Base-by-base conservation (phyloP, 345 rosid genomes). In the Ailanthus altissimus region DNA sequence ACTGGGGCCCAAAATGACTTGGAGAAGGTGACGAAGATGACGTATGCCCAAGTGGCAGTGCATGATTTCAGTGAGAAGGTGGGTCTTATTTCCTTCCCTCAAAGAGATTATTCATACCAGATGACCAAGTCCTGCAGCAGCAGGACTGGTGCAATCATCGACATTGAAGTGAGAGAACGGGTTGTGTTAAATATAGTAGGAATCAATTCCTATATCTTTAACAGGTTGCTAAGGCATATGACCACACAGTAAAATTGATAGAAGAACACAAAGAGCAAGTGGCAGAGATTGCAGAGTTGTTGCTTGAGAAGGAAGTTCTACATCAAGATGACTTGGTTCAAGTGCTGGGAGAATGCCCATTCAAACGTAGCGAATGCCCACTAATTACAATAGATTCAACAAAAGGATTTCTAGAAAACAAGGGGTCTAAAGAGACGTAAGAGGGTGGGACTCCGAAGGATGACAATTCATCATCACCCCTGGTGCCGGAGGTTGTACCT, bases 51-150 rank as follows among this genome's bases (percentile, higher is more conserved):
- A 68, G 87, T 89, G 11, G 84, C 92, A 8, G 88, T 86, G 0
- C 85, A 85, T 77, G 90, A 90, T 79, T 88, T 88, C 75, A 86
- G 91, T 66, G 90, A 88, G 72, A 88, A 86, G 74, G 90, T 89
- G 4, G 92, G 92, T 51, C 92, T 89, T 64, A 85, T 86, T 61
- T 89, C 89, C 38, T 89, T 89, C 65, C 90, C 90, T 32, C 88
- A 74, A 63, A 83, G 85, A 71, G 89, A 88, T 0, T 84, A 82
- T 56, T 10, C 66, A 12, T 78, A 74, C 23, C 87, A 82, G 84
- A 81, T 85, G 86, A 80, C 76, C 76, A 83, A 88, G 76, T 86
- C 90, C 8, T 86, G 83, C 46, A 83, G 90, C 80, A 86, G 81
- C 81, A 84, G 81, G 77, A 86, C 90, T 1, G 86, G 82, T 59